Percentiles rank a stretch among this genome's conserved stretches.
Evolutionary conservation across 768 basidiomycete genomes (phyloP).

Genomic region (Dendrothele bispora): DNA sequence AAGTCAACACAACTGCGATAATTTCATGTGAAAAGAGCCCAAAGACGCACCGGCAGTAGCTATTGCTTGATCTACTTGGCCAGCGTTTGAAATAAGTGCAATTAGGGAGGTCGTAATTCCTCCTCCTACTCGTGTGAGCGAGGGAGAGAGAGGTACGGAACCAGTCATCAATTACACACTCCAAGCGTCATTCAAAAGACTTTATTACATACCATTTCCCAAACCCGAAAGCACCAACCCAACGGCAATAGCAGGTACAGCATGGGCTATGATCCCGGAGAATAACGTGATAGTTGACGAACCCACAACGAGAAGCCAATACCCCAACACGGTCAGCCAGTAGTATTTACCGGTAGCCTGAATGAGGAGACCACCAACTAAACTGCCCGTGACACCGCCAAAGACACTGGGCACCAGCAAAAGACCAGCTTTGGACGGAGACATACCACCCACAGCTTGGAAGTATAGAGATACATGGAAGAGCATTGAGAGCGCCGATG

Average conservation of each 20-base stretch:
- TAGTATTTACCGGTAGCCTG: conserved; percentile 33
- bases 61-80: conserved; percentile 31
- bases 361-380: conserved; percentile 30
- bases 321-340: conserved; percentile 22
- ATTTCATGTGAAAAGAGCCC: not conserved
- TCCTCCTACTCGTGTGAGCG: conserved; percentile 16
- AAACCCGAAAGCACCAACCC: not conserved
- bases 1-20: too few relatives aligned
- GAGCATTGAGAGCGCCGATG: conserved; percentile 16
- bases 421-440: conserved; percentile 26
- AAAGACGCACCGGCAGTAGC: conserved; percentile 30
- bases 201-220: conserved; percentile 11
- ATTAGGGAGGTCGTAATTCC: conserved; percentile 32
- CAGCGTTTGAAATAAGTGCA: conserved; percentile 34
- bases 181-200: not conserved
- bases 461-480: conserved; percentile 32
- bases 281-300: conserved; percentile 18
- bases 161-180: not conserved
- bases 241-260: not conserved
- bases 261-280: conserved; percentile 17
- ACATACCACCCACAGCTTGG: conserved; percentile 29
- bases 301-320: conserved; percentile 19
- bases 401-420: conserved; percentile 29
- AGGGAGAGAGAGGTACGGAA: not conserved
- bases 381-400: conserved; percentile 26